phyloP scores from a whole-genome alignment of 352 stramenopile genomes.

The Globisporangium rhizosaccharum region DNA sequence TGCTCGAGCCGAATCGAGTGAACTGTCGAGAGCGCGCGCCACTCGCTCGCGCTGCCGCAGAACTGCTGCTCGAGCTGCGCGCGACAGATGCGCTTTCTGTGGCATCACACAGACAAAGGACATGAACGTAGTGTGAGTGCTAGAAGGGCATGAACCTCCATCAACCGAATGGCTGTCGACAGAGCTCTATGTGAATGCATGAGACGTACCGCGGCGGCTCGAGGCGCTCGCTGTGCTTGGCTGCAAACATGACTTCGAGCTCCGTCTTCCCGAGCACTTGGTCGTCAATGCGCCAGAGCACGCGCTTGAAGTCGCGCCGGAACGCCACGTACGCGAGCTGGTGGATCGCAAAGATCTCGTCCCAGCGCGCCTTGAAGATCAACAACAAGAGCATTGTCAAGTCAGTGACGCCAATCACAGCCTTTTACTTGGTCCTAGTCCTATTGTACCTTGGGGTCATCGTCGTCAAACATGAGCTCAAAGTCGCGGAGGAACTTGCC shows the following conservation, averaged over 20 bases:
- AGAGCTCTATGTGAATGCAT: background rate
- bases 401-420: background rate
- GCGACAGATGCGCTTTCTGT: slow-evolving; percentile 14
- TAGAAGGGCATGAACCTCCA: background rate
- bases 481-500: slow-evolving; percentile 45
- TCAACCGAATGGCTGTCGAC: background rate
- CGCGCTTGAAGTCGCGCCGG: slow-evolving; percentile 65
- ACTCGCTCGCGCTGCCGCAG: slow-evolving; percentile 19
- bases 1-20: slow-evolving; percentile 17
- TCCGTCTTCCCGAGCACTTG: slow-evolving; percentile 40
- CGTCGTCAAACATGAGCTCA: slow-evolving; percentile 40
- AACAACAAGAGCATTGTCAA: background rate
- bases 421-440: background rate
- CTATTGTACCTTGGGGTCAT: slow-evolving; percentile 52
- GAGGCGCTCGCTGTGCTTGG: background rate
- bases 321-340: slow-evolving; percentile 40
- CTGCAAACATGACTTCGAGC: slow-evolving; percentile 42
- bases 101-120: background rate
- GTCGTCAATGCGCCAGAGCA: slow-evolving; percentile 44
- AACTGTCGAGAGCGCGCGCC: slow-evolving; percentile 30
- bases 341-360: slow-evolving; percentile 36
- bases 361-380: slow-evolving; percentile 41
- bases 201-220: slow-evolving; percentile 5
- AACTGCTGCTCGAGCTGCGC: slow-evolving; percentile 31
- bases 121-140: background rate